Percentiles rank a stretch among this genome's conserved stretches.
These are phyloP conservation scores for Vanrija pseudolonga DNA, from an alignment of 1,284 basidiomycete genomes.

Conservation along the genomic window DNA sequence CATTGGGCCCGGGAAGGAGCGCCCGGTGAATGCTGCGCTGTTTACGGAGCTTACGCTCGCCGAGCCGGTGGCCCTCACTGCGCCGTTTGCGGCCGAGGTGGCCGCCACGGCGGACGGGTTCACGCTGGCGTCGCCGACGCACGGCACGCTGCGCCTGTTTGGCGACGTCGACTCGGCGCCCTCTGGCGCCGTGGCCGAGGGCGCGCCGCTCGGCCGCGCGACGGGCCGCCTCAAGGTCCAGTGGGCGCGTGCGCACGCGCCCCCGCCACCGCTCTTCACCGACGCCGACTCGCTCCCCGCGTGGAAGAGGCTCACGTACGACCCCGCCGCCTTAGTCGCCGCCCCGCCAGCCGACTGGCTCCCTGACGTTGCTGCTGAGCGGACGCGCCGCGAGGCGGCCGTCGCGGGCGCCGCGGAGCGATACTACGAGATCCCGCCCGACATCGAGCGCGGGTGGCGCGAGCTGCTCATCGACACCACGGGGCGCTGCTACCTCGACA, in stretches of 20 bases:
- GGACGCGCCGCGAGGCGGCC: not conserved
- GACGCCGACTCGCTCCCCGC: not conserved
- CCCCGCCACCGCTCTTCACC: not conserved
- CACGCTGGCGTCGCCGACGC: not conserved
- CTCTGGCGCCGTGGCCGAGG: not conserved
- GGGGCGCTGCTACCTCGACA: slow-evolving; percentile 8
- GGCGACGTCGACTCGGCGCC: slow-evolving; percentile 1
- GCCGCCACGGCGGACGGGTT: not conserved
- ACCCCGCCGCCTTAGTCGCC: slow-evolving; percentile 3
- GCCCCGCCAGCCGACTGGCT: not conserved
- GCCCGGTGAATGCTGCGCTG: not conserved
- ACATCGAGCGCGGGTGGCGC: slow-evolving; percentile 13
- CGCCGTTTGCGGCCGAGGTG: not conserved
- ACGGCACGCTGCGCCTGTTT: not conserved
- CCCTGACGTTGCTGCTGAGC: not conserved
- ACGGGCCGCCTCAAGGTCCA: not conserved
- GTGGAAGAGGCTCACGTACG: not conserved
- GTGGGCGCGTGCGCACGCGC: not conserved
- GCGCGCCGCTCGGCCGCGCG: not conserved
- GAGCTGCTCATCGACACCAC: slow-evolving; percentile 7
- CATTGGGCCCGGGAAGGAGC: not conserved
- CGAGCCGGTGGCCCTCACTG: not conserved
- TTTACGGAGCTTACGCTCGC: not conserved
- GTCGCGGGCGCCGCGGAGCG: slow-evolving; percentile 8
- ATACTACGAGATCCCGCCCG: slow-evolving; percentile 5